Percentiles rank a stretch among this genome's conserved stretches.
phyloP scores from a whole-genome alignment of 805 yeast genomes.

The Starmerella bombi region DNA sequence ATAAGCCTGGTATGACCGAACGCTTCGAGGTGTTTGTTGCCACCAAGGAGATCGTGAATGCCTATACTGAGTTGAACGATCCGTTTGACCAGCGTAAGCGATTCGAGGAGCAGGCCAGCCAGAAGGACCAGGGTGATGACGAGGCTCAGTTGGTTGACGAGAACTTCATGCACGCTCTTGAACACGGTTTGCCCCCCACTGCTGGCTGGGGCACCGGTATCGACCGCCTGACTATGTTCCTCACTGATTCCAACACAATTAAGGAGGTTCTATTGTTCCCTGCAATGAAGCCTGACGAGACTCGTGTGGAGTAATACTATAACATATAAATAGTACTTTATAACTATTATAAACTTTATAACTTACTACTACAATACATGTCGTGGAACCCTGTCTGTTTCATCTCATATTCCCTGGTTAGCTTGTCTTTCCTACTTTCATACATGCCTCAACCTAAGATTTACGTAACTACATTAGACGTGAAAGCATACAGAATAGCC shows the following conservation, averaged over 20 bases:
- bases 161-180: constrained; percentile 92
- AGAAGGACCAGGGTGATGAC: constrained; percentile 97
- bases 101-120: constrained; percentile 98
- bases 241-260: constrained; percentile 89
- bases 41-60: constrained; percentile 95
- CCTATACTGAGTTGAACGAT: constrained; percentile 97
- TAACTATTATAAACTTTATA: not conserved
- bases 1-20: constrained; percentile 88
- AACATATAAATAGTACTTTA: not conserved
- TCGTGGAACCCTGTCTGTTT: not conserved
- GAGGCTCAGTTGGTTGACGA: constrained; percentile 96
- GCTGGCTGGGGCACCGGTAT: constrained; percentile 99
- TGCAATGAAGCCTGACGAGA: constrained; percentile 87
- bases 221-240: constrained; percentile 94
- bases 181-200: constrained; percentile 97
- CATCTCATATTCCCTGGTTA: not conserved
- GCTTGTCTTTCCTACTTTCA: not conserved
- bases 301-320: constrained; percentile 8
- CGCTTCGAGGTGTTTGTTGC: constrained; percentile 97
- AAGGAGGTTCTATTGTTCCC: constrained; percentile 98
- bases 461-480: not conserved
- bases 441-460: not conserved
- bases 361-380: not conserved
- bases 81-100: constrained; percentile 96
- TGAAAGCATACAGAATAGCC: too few relatives aligned